phyloP scores from a whole-genome alignment of 2,329 filamentous ascomycete species.

The Pseudofabraea citricarpa region DNA sequence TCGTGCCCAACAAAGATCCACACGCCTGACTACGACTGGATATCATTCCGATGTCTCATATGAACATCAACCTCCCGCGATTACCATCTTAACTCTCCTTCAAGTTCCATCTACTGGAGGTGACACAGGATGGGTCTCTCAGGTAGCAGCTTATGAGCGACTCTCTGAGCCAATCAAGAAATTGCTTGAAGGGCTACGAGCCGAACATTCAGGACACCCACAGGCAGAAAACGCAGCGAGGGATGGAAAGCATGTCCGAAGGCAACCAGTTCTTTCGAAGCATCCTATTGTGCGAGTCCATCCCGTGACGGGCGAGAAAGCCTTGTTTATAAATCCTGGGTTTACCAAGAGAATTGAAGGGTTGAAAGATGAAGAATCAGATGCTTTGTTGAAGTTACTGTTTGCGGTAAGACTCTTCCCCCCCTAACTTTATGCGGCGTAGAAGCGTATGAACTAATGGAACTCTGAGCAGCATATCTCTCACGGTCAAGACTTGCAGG shows the following conservation, averaged over 20 bases:
- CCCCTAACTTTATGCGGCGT: too few relatives aligned
- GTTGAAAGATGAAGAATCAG: constrained; percentile 79
- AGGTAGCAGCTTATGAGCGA: constrained; percentile 71
- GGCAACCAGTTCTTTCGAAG: constrained; percentile 65
- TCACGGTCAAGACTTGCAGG: constrained; percentile 65
- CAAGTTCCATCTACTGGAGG: constrained; percentile 73
- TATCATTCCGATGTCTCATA: constrained; percentile 89
- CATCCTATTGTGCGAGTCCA: constrained; percentile 78
- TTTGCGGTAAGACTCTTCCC: too few relatives aligned
- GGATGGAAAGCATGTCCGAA: constrained; percentile 63
- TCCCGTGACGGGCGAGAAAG: constrained; percentile 73
- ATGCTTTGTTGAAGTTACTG: constrained; percentile 69
- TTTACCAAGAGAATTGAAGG: constrained; percentile 76
- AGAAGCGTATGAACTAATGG: too few relatives aligned
- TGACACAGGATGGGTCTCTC: constrained; percentile 75
- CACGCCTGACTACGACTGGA: constrained; percentile 60
- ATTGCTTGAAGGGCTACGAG: constrained; percentile 71
- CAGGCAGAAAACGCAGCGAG: constrained; percentile 64
- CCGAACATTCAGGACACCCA: constrained; percentile 74
- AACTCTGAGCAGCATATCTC: constrained; percentile 66
- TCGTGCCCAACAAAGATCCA: constrained; percentile 29
- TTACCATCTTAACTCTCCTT: constrained; percentile 79
- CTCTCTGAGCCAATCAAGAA: constrained; percentile 73
- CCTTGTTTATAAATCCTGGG: constrained; percentile 72
- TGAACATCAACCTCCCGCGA: constrained; percentile 79